Percentiles rank a stretch among this genome's conserved stretches.
Conservation (phyloP, 148 eudicot species). For the Spergularia marina region DNA sequence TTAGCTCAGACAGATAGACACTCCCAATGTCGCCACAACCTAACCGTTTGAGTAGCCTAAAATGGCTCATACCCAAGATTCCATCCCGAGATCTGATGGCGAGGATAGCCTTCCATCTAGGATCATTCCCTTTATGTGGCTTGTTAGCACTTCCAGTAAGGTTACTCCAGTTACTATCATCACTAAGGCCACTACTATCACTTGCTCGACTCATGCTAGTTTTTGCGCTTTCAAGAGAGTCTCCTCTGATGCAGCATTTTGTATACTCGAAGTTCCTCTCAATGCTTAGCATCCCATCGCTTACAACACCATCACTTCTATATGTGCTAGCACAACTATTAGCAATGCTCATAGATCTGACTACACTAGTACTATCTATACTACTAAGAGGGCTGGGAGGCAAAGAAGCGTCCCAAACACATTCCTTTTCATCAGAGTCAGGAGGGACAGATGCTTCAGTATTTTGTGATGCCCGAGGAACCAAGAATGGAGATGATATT, state of each 20-base stretch:
- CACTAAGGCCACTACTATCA: slow-evolving; percentile 90
- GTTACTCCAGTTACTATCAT: slow-evolving; percentile 95
- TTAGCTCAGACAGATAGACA: slow-evolving; percentile 85
- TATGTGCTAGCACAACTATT: slow-evolving; percentile 75
- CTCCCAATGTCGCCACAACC: slow-evolving; percentile 93
- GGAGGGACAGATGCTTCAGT: slow-evolving; percentile 40
- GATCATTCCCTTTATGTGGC: slow-evolving; percentile 94
- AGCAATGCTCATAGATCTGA: slow-evolving; percentile 75
- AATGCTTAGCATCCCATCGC: slow-evolving; percentile 78
- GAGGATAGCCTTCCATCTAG: slow-evolving; percentile 89
- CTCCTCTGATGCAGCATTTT: slow-evolving; percentile 63
- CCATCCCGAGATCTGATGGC: slow-evolving; percentile 73
- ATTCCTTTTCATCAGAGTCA: slow-evolving; percentile 71
- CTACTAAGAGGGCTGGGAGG: slow-evolving; percentile 92
- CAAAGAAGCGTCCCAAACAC: slow-evolving; percentile 86
- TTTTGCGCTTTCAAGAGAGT: slow-evolving; percentile 75
- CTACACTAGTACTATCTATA: slow-evolving; percentile 60
- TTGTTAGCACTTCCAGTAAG: slow-evolving; percentile 83
- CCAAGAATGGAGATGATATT: slow-evolving; percentile 39
- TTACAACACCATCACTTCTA: slow-evolving; percentile 58
- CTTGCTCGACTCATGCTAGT: slow-evolving; percentile 86
- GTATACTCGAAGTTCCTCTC: slow-evolving; percentile 58
- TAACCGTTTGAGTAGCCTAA: slow-evolving; percentile 62
- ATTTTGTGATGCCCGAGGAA: slow-evolving; percentile 51
- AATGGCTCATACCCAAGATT: slow-evolving; percentile 84